A percentile compares a stretch with the other conserved stretches of the same genome.
These are phyloP conservation scores for Akanthomyces dipterigenus DNA, from an alignment of 2,329 filamentous ascomycete species.

Conservation along the genomic window DNA sequence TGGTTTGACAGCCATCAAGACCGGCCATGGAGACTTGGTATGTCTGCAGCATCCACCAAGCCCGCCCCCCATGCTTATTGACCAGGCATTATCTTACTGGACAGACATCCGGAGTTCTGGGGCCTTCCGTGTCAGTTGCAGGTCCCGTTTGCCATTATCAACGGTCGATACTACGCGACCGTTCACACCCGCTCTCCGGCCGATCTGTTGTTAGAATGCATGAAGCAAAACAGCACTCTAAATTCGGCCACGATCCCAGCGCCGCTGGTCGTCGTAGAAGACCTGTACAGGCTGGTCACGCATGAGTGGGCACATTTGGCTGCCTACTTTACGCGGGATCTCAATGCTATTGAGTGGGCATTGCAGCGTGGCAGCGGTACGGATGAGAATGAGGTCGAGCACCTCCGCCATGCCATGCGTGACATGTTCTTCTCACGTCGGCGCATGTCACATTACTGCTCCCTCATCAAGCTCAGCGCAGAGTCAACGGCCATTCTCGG, in stretches of 20 bases:
- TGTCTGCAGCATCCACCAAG: background rate
- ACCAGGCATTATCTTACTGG: slow-evolving; percentile 7
- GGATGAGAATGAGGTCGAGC: background rate
- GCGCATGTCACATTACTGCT: slow-evolving; percentile 9
- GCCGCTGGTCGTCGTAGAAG: slow-evolving; percentile 6
- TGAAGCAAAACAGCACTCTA: background rate
- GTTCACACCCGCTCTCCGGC: slow-evolving; percentile 4
- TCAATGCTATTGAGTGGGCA: slow-evolving; percentile 14
- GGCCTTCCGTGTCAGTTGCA: slow-evolving; percentile 6
- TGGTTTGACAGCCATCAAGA: slow-evolving; percentile 10
- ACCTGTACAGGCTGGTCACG: slow-evolving; percentile 2
- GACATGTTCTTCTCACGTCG: slow-evolving; percentile 13
- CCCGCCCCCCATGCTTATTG: background rate
- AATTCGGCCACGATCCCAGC: background rate
- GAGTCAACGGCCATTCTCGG: background rate
- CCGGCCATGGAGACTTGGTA: slow-evolving; percentile 9
- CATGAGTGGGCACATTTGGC: slow-evolving; percentile 12
- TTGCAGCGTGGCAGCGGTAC: slow-evolving; percentile 11
- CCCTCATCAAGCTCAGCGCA: slow-evolving; percentile 2
- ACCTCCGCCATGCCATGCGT: slow-evolving; percentile 11
- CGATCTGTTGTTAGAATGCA: slow-evolving; percentile 1
- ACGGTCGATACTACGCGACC: slow-evolving; percentile 5
- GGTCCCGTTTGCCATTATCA: slow-evolving; percentile 5
- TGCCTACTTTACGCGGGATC: slow-evolving; percentile 12
- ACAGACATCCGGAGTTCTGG: slow-evolving; percentile 7